Evolutionary conservation across 2,329 filamentous ascomycete species (phyloP).

Genomic region (Madurella mycetomatis): DNA sequence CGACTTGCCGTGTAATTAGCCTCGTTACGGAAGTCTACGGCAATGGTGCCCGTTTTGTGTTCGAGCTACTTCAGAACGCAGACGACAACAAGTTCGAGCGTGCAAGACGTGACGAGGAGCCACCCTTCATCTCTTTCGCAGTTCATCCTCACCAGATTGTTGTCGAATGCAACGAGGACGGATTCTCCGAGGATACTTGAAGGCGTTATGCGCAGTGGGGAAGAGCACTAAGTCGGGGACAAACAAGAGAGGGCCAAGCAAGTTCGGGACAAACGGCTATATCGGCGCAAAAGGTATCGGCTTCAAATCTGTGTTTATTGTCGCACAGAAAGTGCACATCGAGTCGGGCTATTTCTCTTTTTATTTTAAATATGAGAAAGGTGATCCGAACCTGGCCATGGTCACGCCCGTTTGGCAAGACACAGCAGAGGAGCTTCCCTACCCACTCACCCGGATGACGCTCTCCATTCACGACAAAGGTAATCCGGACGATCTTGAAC

Average conservation of each 20-base stretch:
- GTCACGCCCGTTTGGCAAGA: conserved; percentile 40
- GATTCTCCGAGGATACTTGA: conserved; percentile 37
- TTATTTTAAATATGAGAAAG: conserved; percentile 35
- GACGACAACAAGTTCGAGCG: conserved; percentile 34
- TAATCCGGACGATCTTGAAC: conserved; percentile 10
- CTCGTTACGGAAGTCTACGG: too few relatives aligned
- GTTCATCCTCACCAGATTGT: conserved; percentile 35
- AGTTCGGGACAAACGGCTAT: conserved; percentile 35
- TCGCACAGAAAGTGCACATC: conserved; percentile 39
- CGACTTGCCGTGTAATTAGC: too few relatives aligned
- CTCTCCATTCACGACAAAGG: conserved; percentile 32
- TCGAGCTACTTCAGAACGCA: background rate
- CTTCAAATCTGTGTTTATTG: conserved; percentile 46
- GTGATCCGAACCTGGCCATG: conserved; percentile 45
- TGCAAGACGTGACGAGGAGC: conserved; percentile 12
- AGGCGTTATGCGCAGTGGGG: conserved; percentile 40
- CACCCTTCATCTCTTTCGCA: conserved; percentile 31
- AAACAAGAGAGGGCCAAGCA: too few relatives aligned
- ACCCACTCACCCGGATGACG: conserved; percentile 33
- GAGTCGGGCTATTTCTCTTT: conserved; percentile 40
- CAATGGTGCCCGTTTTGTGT: background rate
- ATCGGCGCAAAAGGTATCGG: conserved; percentile 46
- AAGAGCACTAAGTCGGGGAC: conserved; percentile 39
- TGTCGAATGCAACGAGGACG: conserved; percentile 45
- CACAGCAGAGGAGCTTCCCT: conserved; percentile 7